Conservation (phyloP, 352 stramenopile genomes). For the Peronospora destructor region DNA sequence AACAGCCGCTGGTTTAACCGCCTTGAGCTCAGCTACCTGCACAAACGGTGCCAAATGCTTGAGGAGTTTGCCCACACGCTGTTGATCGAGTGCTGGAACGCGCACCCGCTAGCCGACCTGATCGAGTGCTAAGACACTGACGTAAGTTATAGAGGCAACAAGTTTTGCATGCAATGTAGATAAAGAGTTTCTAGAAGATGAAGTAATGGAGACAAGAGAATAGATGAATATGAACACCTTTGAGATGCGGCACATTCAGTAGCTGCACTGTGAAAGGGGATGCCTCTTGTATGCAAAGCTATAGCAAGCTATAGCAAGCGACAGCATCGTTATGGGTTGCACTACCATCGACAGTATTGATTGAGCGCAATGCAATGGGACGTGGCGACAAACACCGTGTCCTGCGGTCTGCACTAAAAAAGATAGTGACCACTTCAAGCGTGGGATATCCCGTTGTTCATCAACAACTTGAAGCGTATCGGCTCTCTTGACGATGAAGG, state of each 20-base stretch:
- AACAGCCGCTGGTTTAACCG: conserved; percentile 76
- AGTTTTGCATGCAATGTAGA: conserved; percentile 33
- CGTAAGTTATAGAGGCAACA: conserved; percentile 28
- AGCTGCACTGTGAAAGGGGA: neutral
- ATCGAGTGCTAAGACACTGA: conserved; percentile 39
- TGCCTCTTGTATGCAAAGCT: conserved; percentile 2
- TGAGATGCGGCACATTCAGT: neutral
- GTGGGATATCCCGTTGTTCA: neutral
- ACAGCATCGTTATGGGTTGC: neutral
- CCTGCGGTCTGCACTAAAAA: too few species aligned
- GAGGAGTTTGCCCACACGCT: conserved; percentile 72
- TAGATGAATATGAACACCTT: conserved; percentile 7
- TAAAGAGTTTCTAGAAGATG: conserved; percentile 21
- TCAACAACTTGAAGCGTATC: neutral
- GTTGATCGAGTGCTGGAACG: conserved; percentile 64
- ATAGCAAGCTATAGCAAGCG: too few species aligned
- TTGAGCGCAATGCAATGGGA: too few species aligned
- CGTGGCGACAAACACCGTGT: too few species aligned
- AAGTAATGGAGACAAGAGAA: conserved; percentile 23
- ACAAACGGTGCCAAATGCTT: conserved; percentile 68
- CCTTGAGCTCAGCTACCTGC: conserved; percentile 75
- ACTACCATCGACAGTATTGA: too few species aligned
- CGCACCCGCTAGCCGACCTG: conserved; percentile 63
- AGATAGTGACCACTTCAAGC: too few species aligned
- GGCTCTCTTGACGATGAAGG: too few species aligned